phyloP scores from a whole-genome alignment of 2,329 filamentous ascomycete genomes.

The Claviceps digitariae region DNA sequence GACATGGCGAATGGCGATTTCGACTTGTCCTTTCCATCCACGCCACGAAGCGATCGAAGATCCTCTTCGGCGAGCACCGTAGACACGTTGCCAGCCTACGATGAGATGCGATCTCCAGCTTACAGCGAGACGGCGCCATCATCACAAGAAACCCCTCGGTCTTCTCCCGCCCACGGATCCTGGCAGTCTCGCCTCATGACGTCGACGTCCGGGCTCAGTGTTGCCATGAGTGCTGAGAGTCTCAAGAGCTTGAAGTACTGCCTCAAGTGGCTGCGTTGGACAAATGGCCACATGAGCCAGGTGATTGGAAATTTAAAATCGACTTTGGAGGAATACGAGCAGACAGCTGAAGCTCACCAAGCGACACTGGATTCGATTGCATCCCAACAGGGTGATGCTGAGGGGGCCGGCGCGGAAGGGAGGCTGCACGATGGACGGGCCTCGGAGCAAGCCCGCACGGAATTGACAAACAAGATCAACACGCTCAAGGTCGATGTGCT shows the following conservation, averaged over 20 bases:
- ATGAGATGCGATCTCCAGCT: slow-evolving; percentile 60
- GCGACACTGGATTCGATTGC: slow-evolving; percentile 7
- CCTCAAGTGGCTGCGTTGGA: slow-evolving; percentile 64
- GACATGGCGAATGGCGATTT: slow-evolving; percentile 3
- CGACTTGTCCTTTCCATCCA: slow-evolving; percentile 15
- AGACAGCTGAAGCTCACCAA: slow-evolving; percentile 7
- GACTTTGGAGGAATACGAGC: slow-evolving; percentile 70
- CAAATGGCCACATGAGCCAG: slow-evolving; percentile 66
- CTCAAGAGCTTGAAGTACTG: slow-evolving; percentile 76
- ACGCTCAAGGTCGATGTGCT: slow-evolving; percentile 58
- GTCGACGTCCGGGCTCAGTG: slow-evolving; percentile 78
- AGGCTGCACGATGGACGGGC: slow-evolving; percentile 8
- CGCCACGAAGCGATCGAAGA: slow-evolving; percentile 30
- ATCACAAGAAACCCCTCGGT: slow-evolving; percentile 16
- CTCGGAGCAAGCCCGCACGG: slow-evolving; percentile 20
- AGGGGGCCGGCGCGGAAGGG: not conserved
- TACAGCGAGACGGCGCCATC: slow-evolving; percentile 48
- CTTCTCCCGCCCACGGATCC: slow-evolving; percentile 20
- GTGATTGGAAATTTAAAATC: slow-evolving; percentile 61
- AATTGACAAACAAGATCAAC: slow-evolving; percentile 50
- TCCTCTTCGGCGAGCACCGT: slow-evolving; percentile 52
- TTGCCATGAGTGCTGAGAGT: slow-evolving; percentile 84
- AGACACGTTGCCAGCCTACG: slow-evolving; percentile 73
- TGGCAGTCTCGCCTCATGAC: slow-evolving; percentile 82
- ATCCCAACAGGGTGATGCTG: slow-evolving; percentile 1